Percentiles rank a stretch among this genome's conserved stretches.
Evolutionary conservation across 164 flowering plant species (phyloP).

Genomic region (Liquidambar formosana): DNA sequence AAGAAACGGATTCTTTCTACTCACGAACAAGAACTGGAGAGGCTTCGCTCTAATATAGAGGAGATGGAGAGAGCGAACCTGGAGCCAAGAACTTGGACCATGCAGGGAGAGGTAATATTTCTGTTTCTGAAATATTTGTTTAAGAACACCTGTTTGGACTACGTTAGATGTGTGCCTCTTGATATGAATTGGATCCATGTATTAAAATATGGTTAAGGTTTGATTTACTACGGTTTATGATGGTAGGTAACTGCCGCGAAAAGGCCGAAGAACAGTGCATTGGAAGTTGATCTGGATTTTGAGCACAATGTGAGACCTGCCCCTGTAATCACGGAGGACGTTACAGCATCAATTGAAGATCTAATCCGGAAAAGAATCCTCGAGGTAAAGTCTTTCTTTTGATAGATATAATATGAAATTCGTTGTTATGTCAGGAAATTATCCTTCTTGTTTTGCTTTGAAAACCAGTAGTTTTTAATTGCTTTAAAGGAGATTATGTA

Average conservation of each 20-base stretch:
- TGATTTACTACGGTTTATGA: constrained; percentile 5
- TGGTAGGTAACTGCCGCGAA: constrained; percentile 75
- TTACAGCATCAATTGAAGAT: constrained; percentile 79
- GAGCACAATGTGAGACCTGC: constrained; percentile 91
- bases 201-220: neutral
- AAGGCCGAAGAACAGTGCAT: constrained; percentile 91
- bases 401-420: neutral
- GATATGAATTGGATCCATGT: neutral
- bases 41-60: constrained; percentile 55
- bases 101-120: constrained; percentile 90
- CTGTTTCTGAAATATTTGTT: neutral
- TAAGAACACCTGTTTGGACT: too few species aligned
- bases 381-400: constrained; percentile 49
- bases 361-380: constrained; percentile 65
- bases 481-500: neutral
- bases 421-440: neutral
- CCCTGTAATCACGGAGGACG: constrained; percentile 87
- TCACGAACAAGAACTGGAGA: constrained; percentile 66
- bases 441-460: neutral
- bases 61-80: constrained; percentile 79
- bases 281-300: constrained; percentile 90
- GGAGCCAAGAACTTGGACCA: constrained; percentile 80
- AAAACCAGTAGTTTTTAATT: neutral
- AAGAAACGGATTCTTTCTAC: constrained; percentile 63
- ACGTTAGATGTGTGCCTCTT: neutral